Percentiles rank a stretch among this genome's conserved stretches.
Conservation (phyloP, 139 green algal genomes). For the Astrephomene gubernaculifera region DNA sequence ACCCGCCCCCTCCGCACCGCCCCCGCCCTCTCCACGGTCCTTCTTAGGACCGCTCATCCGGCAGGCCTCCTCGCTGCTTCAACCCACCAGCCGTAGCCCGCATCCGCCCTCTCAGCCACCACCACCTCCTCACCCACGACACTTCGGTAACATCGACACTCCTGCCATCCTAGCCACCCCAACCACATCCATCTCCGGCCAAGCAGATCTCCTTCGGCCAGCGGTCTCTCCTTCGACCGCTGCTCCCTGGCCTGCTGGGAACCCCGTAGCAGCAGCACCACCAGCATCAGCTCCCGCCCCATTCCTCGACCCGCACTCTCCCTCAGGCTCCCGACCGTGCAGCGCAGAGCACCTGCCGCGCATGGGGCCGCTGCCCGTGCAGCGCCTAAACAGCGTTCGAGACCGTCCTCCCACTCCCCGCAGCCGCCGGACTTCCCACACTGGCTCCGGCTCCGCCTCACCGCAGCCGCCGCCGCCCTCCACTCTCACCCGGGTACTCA, state of each 20-base stretch:
- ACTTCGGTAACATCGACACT: no score
- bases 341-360: slow-evolving; percentile 1
- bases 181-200: not conserved
- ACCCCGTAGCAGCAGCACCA: not conserved
- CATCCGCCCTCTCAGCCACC: no score
- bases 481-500: not conserved
- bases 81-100: no score
- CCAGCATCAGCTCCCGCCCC: not conserved
- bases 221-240: not conserved
- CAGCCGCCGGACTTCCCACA: not conserved
- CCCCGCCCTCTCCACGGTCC: no score
- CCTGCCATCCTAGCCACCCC: not conserved
- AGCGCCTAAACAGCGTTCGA: not conserved
- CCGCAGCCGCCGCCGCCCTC: slow-evolving; percentile 1
- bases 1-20: no score
- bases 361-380: not conserved
- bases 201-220: not conserved
- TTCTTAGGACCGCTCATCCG: no score
- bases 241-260: not conserved
- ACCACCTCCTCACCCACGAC: no score
- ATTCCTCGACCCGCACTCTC: not conserved
- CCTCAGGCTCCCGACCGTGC: not conserved
- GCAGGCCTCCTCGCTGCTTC: no score
- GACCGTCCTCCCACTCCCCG: slow-evolving; percentile 27
- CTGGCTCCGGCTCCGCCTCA: no score